phyloP scores from a whole-genome alignment of 1,284 basidiomycete species.

The Pholiota adiposa region DNA sequence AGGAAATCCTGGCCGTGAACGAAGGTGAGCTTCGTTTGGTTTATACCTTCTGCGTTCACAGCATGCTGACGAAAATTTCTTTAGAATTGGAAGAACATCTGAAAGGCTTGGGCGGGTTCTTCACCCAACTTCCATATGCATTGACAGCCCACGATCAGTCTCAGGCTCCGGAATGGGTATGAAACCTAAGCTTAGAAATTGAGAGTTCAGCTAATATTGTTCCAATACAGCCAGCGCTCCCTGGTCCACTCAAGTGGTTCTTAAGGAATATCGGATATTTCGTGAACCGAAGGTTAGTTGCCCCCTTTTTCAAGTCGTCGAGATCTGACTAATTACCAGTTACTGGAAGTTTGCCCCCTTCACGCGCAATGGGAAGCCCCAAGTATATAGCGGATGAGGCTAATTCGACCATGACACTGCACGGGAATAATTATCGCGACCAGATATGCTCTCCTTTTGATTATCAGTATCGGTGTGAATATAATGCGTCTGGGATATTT shows the following conservation, averaged over 20 bases:
- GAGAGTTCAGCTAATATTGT: neutral
- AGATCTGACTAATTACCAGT: constrained; percentile 6
- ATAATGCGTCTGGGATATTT: too few species aligned
- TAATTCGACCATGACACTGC: neutral
- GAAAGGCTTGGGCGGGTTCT: constrained; percentile 17
- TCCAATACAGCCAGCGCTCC: constrained; percentile 1
- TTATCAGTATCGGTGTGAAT: too few species aligned
- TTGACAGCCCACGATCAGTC: constrained; percentile 25
- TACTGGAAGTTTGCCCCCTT: constrained; percentile 30
- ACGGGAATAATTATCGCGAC: too few species aligned
- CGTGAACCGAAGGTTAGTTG: constrained; percentile 22
- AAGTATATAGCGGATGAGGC: neutral
- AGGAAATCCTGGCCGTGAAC: neutral
- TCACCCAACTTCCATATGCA: constrained; percentile 27
- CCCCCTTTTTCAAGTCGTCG: neutral
- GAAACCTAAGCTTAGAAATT: neutral
- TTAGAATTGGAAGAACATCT: constrained; percentile 18
- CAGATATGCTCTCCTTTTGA: too few species aligned
- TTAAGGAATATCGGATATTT: constrained; percentile 21
- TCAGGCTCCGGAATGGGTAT: constrained; percentile 29
- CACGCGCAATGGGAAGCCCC: constrained; percentile 11
- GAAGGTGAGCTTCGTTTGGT: neutral
- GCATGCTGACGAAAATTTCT: neutral
- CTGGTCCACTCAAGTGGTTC: constrained; percentile 22
- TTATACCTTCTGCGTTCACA: neutral